Evolutionary conservation across 306 rosid species (phyloP).

Genomic region (Sophora flavescens): DNA sequence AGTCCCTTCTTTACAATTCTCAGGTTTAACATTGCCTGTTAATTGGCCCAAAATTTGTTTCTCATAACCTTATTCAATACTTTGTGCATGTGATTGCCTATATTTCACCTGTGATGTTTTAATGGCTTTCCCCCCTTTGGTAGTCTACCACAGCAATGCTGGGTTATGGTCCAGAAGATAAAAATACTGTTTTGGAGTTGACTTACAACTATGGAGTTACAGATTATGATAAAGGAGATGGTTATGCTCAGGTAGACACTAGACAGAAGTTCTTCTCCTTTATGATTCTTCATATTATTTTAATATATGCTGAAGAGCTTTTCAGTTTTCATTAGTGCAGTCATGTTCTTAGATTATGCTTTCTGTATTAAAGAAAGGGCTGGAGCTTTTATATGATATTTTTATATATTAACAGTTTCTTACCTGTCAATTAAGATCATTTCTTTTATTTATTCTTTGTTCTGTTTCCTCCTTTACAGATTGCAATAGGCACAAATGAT

Average conservation of each 20-base stretch:
- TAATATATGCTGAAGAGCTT: slow-evolving; percentile 31
- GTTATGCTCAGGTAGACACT: slow-evolving; percentile 90
- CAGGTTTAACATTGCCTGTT: slow-evolving; percentile 28
- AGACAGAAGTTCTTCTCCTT: slow-evolving; percentile 17
- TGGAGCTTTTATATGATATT: slow-evolving; percentile 9
- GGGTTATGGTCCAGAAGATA: slow-evolving; percentile 96
- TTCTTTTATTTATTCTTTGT: slow-evolving; percentile 20
- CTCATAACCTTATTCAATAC: slow-evolving; percentile 19
- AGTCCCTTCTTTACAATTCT: background rate
- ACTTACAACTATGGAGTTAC: slow-evolving; percentile 90
- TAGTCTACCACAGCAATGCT: slow-evolving; percentile 78
- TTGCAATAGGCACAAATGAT: slow-evolving; percentile 92
- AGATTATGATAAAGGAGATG: slow-evolving; percentile 85
- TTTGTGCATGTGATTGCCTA: background rate
- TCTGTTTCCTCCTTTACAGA: slow-evolving; percentile 50
- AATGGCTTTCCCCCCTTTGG: slow-evolving; percentile 7
- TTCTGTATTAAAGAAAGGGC: background rate
- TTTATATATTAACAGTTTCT: background rate
- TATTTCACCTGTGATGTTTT: slow-evolving; percentile 13
- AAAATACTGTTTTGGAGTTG: slow-evolving; percentile 80
- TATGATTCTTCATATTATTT: slow-evolving; percentile 32
- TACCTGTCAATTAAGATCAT: slow-evolving; percentile 27
- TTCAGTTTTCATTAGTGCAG: background rate
- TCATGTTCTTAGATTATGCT: background rate
- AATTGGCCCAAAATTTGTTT: slow-evolving; percentile 1